Percentiles rank a stretch among this genome's conserved stretches.
Evolutionary conservation across 768 basidiomycete genomes (phyloP).

Genomic region (Phlebiopsis flavidoalba): DNA sequence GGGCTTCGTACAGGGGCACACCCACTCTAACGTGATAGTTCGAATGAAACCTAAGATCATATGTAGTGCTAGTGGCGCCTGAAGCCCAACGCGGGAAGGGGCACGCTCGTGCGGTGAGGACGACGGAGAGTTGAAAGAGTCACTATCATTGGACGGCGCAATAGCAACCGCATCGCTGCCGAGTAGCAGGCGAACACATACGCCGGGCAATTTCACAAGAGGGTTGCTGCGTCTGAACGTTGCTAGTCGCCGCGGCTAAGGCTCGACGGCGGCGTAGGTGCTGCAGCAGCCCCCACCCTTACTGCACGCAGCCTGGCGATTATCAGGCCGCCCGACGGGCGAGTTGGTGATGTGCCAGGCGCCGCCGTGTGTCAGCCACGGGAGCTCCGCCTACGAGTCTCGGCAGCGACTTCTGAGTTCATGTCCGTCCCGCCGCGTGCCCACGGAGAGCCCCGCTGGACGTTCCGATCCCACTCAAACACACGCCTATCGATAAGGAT

Average conservation of each 20-base stretch:
- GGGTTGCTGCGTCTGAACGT: not conserved
- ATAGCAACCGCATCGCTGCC: not conserved
- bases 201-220: not conserved
- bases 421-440: not conserved
- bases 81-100: not conserved
- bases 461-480: not conserved
- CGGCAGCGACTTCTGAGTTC: not conserved
- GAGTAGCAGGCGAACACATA: not conserved
- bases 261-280: not conserved
- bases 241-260: too few species aligned
- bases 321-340: too few species aligned
- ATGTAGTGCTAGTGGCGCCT: not conserved
- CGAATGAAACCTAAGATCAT: not conserved
- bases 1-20: not conserved
- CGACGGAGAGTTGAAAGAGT: not conserved
- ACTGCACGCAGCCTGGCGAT: too few species aligned
- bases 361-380: too few species aligned
- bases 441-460: not conserved
- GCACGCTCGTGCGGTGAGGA: not conserved
- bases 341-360: too few species aligned
- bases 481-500: not conserved
- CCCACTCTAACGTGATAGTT: not conserved
- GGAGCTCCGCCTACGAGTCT: not conserved
- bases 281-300: too few species aligned
- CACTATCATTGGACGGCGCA: not conserved